phyloP scores from a whole-genome alignment of 768 basidiomycete species.

The Amyloporia xantha region DNA sequence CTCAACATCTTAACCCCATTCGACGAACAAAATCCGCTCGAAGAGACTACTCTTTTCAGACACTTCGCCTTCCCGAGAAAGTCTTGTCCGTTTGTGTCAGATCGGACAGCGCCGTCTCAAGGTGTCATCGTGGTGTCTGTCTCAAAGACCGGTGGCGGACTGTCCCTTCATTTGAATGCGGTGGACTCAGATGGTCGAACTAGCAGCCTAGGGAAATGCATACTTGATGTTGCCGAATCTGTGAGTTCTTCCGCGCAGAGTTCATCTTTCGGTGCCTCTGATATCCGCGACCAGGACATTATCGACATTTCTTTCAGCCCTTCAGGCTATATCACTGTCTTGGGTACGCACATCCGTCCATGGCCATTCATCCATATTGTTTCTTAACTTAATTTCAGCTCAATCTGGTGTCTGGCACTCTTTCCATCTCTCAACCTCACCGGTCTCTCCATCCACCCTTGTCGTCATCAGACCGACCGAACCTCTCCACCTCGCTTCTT shows the following conservation, averaged over 20 bases:
- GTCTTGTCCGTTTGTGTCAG: slow-evolving; percentile 15
- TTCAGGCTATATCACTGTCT: slow-evolving; percentile 23
- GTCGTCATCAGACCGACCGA: slow-evolving; percentile 1
- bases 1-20: slow-evolving; percentile 20
- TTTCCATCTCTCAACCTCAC: slow-evolving; percentile 11
- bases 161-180: slow-evolving; percentile 6
- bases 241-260: slow-evolving; percentile 2
- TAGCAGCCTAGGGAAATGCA: slow-evolving; percentile 7
- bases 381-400: slow-evolving; percentile 5
- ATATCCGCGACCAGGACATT: slow-evolving; percentile 15
- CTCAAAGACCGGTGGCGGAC: slow-evolving; percentile 2
- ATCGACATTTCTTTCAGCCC: slow-evolving; percentile 25
- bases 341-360: slow-evolving; percentile 20
- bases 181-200: slow-evolving; percentile 6
- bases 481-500: slow-evolving; percentile 15
- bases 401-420: slow-evolving; percentile 17
- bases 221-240: slow-evolving; percentile 8
- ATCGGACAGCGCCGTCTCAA: slow-evolving; percentile 2
- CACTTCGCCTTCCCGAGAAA: slow-evolving; percentile 22
- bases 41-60: slow-evolving; percentile 14
- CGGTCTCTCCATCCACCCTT: background rate
- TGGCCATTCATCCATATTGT: background rate
- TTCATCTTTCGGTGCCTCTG: background rate
- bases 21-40: slow-evolving; percentile 2
- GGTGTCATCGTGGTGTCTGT: slow-evolving; percentile 12